These are phyloP conservation scores for Isatis tinctoria DNA, from an alignment of 345 rosid genomes.

Conservation along the genomic window DNA sequence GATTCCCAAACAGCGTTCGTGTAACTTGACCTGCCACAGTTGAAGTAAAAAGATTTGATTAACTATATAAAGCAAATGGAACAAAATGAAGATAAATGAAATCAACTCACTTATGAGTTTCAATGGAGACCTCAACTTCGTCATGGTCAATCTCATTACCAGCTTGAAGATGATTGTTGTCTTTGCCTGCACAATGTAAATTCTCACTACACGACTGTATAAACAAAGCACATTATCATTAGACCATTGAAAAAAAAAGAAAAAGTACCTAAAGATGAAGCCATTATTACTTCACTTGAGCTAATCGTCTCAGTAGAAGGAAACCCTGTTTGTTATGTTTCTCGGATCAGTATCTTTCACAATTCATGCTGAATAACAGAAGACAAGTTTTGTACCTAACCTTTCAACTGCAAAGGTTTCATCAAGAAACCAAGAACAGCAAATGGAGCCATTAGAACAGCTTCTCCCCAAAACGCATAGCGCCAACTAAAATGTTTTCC, in stretches of 20 bases:
- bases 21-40: conserved; percentile 3
- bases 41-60: not conserved
- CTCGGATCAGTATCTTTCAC: not conserved
- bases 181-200: not conserved
- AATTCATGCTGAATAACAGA: not conserved
- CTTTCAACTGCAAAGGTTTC: conserved; percentile 85
- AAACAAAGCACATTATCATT: not conserved
- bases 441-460: conserved; percentile 81
- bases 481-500: conserved; percentile 75
- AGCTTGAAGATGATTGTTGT: not conserved
- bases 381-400: conserved; percentile 13
- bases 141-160: conserved; percentile 16
- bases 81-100: not conserved
- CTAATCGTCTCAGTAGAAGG: not conserved
- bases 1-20: not conserved
- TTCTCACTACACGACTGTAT: not conserved
- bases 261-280: not conserved
- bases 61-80: not conserved
- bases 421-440: conserved; percentile 66
- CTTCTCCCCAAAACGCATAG: conserved; percentile 79
- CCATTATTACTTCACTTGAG: conserved; percentile 2
- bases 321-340: not conserved
- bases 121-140: not conserved
- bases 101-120: conserved; percentile 13
- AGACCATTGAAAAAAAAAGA: not conserved